Evolutionary conservation across 78 protist species (phyloP).

Genomic region (Emiliania huxleyi): DNA sequence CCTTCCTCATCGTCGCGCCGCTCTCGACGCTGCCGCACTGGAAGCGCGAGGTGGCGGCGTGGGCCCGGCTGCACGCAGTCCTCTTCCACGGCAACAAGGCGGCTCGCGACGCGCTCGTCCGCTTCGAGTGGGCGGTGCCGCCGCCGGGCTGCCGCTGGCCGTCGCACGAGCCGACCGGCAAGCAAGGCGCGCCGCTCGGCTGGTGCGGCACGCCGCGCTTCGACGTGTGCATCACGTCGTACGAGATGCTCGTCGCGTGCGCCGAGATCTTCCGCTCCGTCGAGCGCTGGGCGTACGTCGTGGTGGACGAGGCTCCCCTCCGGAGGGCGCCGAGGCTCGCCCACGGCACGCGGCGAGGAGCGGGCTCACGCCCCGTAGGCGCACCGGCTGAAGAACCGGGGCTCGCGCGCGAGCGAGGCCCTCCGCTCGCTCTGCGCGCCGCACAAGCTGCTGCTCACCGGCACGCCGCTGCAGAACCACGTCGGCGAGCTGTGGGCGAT

Average conservation of each 20-base stretch:
- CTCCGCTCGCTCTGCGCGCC: neutral
- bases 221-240: constrained; percentile 64
- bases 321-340: too few species aligned
- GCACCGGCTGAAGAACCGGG: constrained; percentile 61
- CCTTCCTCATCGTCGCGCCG: constrained; percentile 56
- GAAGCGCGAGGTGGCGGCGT: constrained; percentile 27
- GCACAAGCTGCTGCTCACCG: constrained; percentile 44
- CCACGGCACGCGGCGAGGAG: too few species aligned
- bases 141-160: neutral
- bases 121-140: constrained; percentile 53
- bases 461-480: constrained; percentile 70
- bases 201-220: neutral
- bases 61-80: constrained; percentile 63
- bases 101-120: constrained; percentile 46
- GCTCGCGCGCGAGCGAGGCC: neutral
- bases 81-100: constrained; percentile 55
- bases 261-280: neutral
- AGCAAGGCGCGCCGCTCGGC: neutral
- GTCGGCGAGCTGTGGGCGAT: constrained; percentile 55
- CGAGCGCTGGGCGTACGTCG: constrained; percentile 37
- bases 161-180: neutral
- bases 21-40: constrained; percentile 59
- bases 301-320: constrained; percentile 71
- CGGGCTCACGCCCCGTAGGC: too few species aligned
- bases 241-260: constrained; percentile 48